Conservation (phyloP, 768 basidiomycete genomes). For the Coprinellus micaceus region DNA sequence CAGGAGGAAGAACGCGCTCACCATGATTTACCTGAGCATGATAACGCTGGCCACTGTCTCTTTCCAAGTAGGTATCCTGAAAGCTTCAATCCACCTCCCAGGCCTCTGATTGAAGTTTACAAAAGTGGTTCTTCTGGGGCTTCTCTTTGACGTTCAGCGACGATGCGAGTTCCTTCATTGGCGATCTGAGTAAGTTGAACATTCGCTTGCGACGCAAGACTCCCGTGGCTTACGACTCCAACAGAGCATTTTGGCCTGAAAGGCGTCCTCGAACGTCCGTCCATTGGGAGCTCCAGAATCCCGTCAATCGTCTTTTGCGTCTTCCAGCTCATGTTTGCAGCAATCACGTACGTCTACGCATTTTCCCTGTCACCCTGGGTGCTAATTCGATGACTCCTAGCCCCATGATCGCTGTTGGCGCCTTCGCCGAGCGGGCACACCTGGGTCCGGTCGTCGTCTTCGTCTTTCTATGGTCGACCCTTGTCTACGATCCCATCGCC, state of each 20-base stretch:
- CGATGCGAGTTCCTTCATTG: constrained; percentile 71
- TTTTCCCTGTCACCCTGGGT: too few relatives aligned
- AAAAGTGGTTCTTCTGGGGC: constrained; percentile 96
- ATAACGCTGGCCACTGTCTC: constrained; percentile 75
- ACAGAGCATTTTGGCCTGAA: constrained; percentile 81
- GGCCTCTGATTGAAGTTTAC: background rate
- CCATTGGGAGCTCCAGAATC: constrained; percentile 65
- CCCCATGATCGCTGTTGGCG: constrained; percentile 62
- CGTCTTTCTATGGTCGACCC: constrained; percentile 83
- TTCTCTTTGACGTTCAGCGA: constrained; percentile 90
- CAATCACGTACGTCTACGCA: constrained; percentile 73
- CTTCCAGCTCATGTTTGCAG: constrained; percentile 90
- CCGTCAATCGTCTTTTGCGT: constrained; percentile 77
- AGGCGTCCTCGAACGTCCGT: constrained; percentile 71
- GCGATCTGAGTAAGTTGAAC: constrained; percentile 63
- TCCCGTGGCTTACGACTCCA: background rate
- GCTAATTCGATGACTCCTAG: constrained; percentile 26
- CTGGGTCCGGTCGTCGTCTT: constrained; percentile 87
- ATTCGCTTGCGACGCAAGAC: background rate
- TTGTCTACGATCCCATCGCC: constrained; percentile 92
- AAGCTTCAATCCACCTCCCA: background rate
- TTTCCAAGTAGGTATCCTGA: constrained; percentile 62
- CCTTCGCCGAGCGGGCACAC: constrained; percentile 84
- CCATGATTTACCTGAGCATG: constrained; percentile 75
- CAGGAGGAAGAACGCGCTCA: constrained; percentile 92